Evolutionary conservation across 1,284 basidiomycete genomes (phyloP).

Genomic region (Marasmius fiardii): DNA sequence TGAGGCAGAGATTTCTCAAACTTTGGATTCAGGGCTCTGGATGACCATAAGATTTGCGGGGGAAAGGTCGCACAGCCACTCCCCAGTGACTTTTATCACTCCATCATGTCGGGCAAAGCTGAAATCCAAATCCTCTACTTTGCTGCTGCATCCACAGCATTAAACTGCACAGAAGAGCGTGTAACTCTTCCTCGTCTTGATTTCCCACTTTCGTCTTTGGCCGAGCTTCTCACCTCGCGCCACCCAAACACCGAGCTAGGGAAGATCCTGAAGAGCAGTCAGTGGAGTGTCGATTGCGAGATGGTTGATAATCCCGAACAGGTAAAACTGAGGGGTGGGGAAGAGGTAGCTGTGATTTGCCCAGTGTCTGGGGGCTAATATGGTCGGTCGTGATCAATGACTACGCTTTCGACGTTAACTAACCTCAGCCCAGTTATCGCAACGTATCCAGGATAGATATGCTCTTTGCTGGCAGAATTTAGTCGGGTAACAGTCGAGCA

Average conservation of each 20-base stretch:
- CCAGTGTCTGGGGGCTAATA: constrained; percentile 75
- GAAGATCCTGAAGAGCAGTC: constrained; percentile 53
- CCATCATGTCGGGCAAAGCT: background rate
- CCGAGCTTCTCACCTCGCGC: constrained; percentile 43
- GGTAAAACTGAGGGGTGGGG: constrained; percentile 60
- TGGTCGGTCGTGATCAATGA: background rate
- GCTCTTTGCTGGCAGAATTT: no score
- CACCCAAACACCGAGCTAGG: constrained; percentile 51
- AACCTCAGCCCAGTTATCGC: background rate
- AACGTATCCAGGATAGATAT: no score
- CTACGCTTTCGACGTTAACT: background rate
- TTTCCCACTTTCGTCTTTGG: constrained; percentile 53
- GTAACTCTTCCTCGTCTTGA: constrained; percentile 39
- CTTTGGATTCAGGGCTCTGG: no score
- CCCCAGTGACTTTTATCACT: background rate
- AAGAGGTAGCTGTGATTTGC: constrained; percentile 78
- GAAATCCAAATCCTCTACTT: constrained; percentile 75
- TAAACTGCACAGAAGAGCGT: constrained; percentile 49
- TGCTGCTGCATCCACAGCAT: constrained; percentile 71
- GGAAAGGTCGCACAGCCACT: background rate
- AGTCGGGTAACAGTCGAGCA: no score
- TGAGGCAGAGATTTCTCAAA: no score
- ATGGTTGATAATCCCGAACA: constrained; percentile 64
- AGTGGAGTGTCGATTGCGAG: constrained; percentile 78
- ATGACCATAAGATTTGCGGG: no score